Evolutionary conservation across 768 basidiomycete species (phyloP).

Genomic region (Boletus fagicola): DNA sequence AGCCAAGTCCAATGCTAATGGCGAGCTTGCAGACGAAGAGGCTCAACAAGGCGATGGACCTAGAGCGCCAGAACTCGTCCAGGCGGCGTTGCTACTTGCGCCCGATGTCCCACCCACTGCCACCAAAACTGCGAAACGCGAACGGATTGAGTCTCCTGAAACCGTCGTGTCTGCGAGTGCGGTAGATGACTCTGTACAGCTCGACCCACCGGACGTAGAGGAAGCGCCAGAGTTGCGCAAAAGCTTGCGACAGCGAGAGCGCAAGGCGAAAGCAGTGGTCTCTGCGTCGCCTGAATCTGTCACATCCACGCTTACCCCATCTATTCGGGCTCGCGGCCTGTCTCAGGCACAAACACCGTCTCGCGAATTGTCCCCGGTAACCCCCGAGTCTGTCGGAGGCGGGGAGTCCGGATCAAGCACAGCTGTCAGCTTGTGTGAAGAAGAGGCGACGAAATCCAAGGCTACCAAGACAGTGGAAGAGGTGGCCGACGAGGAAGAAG

Average conservation of each 20-base stretch:
- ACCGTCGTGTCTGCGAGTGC: conserved; percentile 1
- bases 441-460: conserved; percentile 27
- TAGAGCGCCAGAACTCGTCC: neutral
- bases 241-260: conserved; percentile 32
- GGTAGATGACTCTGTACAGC: conserved; percentile 11
- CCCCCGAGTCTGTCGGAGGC: conserved; percentile 28
- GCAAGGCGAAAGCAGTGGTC: conserved; percentile 20
- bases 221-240: conserved; percentile 27
- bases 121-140: conserved; percentile 23
- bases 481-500: conserved; percentile 14
- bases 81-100: conserved; percentile 17
- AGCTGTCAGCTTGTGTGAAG: conserved; percentile 33
- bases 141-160: conserved; percentile 21
- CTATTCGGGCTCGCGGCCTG: conserved; percentile 20
- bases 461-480: conserved; percentile 12
- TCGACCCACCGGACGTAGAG: conserved; percentile 18
- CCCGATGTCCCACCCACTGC: conserved; percentile 11
- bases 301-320: conserved; percentile 31
- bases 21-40: conserved; percentile 7
- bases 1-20: conserved; percentile 4
- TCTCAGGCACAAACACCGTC: conserved; percentile 25
- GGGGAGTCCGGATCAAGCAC: conserved; percentile 34
- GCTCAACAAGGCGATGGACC: conserved; percentile 3
- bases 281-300: conserved; percentile 28
- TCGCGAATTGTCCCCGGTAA: conserved; percentile 22